A percentile compares a stretch with the other conserved stretches of the same genome.
These are phyloP conservation scores for Skeletonema tropicum DNA, from an alignment of 108 stramenopile genomes.

Conservation along the genomic window DNA sequence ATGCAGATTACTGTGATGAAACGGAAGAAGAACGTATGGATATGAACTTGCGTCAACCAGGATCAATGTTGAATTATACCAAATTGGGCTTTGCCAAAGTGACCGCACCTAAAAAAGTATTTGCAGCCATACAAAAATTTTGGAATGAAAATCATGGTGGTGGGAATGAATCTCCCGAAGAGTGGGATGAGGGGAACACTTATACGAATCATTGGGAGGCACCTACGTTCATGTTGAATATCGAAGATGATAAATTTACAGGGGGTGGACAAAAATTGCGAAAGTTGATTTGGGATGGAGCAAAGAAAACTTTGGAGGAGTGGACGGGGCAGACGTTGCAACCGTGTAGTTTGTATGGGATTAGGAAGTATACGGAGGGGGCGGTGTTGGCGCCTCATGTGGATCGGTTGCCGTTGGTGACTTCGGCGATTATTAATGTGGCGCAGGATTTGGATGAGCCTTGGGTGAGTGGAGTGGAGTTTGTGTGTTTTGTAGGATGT, in stretches of 20 bases:
- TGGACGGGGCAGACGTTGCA: slow-evolving; percentile 59
- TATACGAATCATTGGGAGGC: slow-evolving; percentile 61
- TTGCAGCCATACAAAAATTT: slow-evolving; percentile 51
- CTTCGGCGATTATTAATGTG: slow-evolving; percentile 90
- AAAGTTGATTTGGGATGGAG: slow-evolving; percentile 28
- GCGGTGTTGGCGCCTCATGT: slow-evolving; percentile 66
- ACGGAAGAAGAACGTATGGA: slow-evolving; percentile 60
- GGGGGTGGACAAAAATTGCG: slow-evolving; percentile 25
- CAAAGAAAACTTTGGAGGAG: slow-evolving; percentile 43
- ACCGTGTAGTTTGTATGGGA: slow-evolving; percentile 44
- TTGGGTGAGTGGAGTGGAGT: slow-evolving; percentile 64
- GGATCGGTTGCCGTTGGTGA: slow-evolving; percentile 83
- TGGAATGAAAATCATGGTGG: slow-evolving; percentile 60
- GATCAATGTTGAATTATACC: slow-evolving; percentile 62
- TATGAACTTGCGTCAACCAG: slow-evolving; percentile 41
- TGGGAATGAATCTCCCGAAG: slow-evolving; percentile 42
- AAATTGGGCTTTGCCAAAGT: slow-evolving; percentile 67
- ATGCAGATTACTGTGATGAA: slow-evolving; percentile 14
- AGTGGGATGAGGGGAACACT: slow-evolving; percentile 62
- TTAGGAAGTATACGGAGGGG: slow-evolving; percentile 55
- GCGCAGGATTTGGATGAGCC: slow-evolving; percentile 93
- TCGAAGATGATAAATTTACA: slow-evolving; percentile 14
- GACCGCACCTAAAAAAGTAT: slow-evolving; percentile 58
- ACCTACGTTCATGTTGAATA: slow-evolving; percentile 37
- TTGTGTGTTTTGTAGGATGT: no score